These are phyloP conservation scores for Dryas alaskensis DNA, from an alignment of 306 rosid species.

Conservation along the genomic window DNA sequence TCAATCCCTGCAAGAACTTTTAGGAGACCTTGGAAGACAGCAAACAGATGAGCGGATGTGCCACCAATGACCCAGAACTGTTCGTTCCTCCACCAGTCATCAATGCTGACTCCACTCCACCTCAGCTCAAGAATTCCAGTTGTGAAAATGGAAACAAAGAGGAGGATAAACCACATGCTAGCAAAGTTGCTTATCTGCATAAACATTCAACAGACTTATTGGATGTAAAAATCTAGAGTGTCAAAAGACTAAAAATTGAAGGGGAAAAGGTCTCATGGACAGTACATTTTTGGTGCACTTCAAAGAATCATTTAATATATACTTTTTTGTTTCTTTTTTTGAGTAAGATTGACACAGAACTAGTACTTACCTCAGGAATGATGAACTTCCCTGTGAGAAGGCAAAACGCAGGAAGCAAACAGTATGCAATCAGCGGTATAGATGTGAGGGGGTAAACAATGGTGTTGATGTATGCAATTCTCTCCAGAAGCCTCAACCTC, in stretches of 20 bases:
- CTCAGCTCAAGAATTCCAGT: conserved; percentile 98
- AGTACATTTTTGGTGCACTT: background rate
- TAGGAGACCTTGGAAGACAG: conserved; percentile 93
- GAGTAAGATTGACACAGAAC: conserved; percentile 11
- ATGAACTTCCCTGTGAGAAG: conserved; percentile 91
- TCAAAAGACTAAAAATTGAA: background rate
- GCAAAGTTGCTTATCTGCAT: conserved; percentile 97
- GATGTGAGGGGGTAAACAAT: conserved; percentile 95
- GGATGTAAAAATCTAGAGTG: background rate
- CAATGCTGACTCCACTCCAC: conserved; percentile 98
- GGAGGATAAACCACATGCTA: conserved; percentile 97
- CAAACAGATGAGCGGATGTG: conserved; percentile 95
- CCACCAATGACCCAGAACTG: conserved; percentile 99
- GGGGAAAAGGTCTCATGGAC: too few species aligned
- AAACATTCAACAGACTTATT: conserved; percentile 14
- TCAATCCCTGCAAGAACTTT: conserved; percentile 95
- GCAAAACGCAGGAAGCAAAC: conserved; percentile 94
- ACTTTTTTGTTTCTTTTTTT: background rate
- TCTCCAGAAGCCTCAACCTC: conserved; percentile 66
- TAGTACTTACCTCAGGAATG: conserved; percentile 79
- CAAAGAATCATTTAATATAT: background rate
- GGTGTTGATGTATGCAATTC: conserved; percentile 92
- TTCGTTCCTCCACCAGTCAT: conserved; percentile 99
- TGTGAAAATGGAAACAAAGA: conserved; percentile 79
- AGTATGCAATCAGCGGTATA: conserved; percentile 81